A percentile compares a stretch with the other conserved stretches of the same genome.
phyloP scores from a whole-genome alignment of 352 stramenopile species.

The Pythium apleroticum region DNA sequence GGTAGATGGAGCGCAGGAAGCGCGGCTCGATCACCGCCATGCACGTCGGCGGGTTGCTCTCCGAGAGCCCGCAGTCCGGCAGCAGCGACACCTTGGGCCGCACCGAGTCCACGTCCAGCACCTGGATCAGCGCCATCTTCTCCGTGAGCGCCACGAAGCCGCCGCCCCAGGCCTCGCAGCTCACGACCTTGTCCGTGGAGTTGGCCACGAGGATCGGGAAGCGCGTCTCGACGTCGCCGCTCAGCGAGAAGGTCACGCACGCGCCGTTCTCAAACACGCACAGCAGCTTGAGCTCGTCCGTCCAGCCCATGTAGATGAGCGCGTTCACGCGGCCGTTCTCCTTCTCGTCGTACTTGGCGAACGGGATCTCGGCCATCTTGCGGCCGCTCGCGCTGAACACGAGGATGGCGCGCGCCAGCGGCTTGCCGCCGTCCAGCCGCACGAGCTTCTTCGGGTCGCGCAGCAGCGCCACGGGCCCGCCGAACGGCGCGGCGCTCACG shows the following conservation, averaged over 20 bases:
- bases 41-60: slow-evolving; percentile 75
- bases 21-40: slow-evolving; percentile 93
- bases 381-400: slow-evolving; percentile 78
- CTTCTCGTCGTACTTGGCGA: slow-evolving; percentile 69
- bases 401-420: slow-evolving; percentile 57
- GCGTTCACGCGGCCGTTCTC: slow-evolving; percentile 41
- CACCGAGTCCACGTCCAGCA: slow-evolving; percentile 77
- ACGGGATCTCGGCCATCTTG: slow-evolving; percentile 59
- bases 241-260: slow-evolving; percentile 70
- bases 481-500: slow-evolving; percentile 58
- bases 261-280: slow-evolving; percentile 76
- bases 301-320: slow-evolving; percentile 78
- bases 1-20: slow-evolving; percentile 89
- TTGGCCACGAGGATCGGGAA: slow-evolving; percentile 64
- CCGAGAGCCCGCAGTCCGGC: slow-evolving; percentile 69
- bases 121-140: slow-evolving; percentile 81
- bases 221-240: slow-evolving; percentile 69
- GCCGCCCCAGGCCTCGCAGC: slow-evolving; percentile 69
- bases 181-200: slow-evolving; percentile 79
- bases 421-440: slow-evolving; percentile 51
- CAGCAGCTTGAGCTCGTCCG: slow-evolving; percentile 76
- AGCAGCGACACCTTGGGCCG: slow-evolving; percentile 74
- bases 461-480: slow-evolving; percentile 67
- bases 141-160: slow-evolving; percentile 78
- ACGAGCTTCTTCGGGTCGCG: slow-evolving; percentile 77